Conservation (phyloP, 345 rosid species). For the Bruguiera sexangula region DNA sequence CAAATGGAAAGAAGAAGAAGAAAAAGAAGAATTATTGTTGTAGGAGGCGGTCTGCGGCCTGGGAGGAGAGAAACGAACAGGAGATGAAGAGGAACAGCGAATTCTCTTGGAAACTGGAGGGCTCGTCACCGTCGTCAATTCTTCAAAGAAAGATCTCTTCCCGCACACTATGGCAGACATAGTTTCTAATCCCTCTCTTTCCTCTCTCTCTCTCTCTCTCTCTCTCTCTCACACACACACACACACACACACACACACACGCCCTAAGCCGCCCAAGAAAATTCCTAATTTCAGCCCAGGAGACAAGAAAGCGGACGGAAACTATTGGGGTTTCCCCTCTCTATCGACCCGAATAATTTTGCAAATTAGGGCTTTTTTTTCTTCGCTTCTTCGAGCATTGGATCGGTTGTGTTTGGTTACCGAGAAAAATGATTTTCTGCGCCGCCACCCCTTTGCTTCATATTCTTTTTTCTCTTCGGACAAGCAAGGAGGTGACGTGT, state of each 20-base stretch:
- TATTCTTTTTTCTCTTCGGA: too few relatives aligned
- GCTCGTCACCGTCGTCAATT: conserved; percentile 47
- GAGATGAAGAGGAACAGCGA: conserved; percentile 65
- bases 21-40: background rate
- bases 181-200: conserved; percentile 38
- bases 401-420: too few relatives aligned
- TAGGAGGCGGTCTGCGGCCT: conserved; percentile 29
- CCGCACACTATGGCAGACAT: conserved; percentile 95
- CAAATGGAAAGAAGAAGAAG: conserved; percentile 26
- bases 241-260: too few relatives aligned
- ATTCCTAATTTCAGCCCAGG: background rate
- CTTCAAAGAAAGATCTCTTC: conserved; percentile 90
- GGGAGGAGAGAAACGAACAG: conserved; percentile 54
- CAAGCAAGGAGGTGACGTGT: too few relatives aligned
- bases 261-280: background rate
- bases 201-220: conserved; percentile 6
- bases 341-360: background rate
- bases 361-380: background rate
- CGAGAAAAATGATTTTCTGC: too few relatives aligned
- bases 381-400: too few relatives aligned
- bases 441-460: too few relatives aligned
- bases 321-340: too few relatives aligned
- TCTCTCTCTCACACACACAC: background rate
- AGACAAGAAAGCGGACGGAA: background rate
- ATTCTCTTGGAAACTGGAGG: conserved; percentile 60